A percentile compares a stretch with the other conserved stretches of the same genome.
Conservation (phyloP, 2,329 filamentous ascomycete species). For the Trichoderma koningii region DNA sequence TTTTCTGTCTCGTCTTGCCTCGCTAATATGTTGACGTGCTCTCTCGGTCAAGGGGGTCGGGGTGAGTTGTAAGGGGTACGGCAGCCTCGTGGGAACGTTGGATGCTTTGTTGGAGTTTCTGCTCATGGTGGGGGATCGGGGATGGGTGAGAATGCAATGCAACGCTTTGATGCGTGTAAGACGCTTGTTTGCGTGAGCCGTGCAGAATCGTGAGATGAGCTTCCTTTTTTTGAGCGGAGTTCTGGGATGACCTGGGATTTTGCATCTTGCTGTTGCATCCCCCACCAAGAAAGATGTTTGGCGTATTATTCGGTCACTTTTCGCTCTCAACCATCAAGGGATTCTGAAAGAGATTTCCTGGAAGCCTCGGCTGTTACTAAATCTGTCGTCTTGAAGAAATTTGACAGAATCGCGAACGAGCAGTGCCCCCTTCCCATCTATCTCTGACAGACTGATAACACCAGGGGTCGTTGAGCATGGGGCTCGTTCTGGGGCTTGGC, state of each 20-base stretch:
- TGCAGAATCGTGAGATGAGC: background rate
- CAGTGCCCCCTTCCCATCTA: background rate
- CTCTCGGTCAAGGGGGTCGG: background rate
- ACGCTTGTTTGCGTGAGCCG: background rate
- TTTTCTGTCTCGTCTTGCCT: background rate
- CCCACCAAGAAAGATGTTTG: too few relatives aligned
- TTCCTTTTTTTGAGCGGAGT: background rate
- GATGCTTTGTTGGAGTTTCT: too few relatives aligned
- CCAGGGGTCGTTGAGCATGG: conserved; percentile 1
- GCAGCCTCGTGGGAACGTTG: background rate
- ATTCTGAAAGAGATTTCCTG: background rate
- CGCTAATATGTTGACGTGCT: background rate
- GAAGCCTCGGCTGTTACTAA: background rate
- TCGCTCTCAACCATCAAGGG: too few relatives aligned
- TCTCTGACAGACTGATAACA: conserved; percentile 12
- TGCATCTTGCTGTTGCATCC: background rate
- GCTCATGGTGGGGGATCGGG: background rate
- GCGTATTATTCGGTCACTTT: too few relatives aligned
- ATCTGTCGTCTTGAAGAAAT: background rate
- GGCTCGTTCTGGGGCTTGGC: background rate
- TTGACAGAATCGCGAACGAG: background rate
- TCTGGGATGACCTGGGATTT: background rate
- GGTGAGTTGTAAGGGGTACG: background rate
- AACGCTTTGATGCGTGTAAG: conserved; percentile 12
- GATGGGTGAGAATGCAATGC: background rate